A percentile compares a stretch with the other conserved stretches of the same genome.
Conservation (phyloP, 306 rosid genomes). For the Dalbergia cochinchinensis region DNA sequence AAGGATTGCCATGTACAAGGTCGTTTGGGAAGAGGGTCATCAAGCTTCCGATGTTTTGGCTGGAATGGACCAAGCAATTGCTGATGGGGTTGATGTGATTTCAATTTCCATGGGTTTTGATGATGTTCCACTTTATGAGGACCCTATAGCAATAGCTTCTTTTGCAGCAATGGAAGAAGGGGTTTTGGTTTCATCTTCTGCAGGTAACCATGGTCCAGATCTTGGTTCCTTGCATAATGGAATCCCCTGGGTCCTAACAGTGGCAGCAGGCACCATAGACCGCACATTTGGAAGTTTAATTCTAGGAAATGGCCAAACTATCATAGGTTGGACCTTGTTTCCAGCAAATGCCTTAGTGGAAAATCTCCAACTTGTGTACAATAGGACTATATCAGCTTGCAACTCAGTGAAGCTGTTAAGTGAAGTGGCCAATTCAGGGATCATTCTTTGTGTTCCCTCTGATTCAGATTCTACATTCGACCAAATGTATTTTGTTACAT, state of each 20-base stretch:
- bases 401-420: constrained; percentile 31
- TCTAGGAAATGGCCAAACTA: constrained; percentile 45
- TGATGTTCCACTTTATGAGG: constrained; percentile 34
- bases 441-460: constrained; percentile 46
- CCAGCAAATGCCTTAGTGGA: constrained; percentile 37
- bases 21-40: constrained; percentile 28
- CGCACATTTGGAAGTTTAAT: constrained; percentile 39
- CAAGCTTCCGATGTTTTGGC: constrained; percentile 41
- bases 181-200: constrained; percentile 42
- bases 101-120: constrained; percentile 43
- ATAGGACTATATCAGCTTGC: constrained; percentile 43
- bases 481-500: not conserved
- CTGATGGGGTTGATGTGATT: constrained; percentile 53
- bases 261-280: constrained; percentile 41
- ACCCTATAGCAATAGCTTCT: constrained; percentile 45
- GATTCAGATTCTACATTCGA: not conserved
- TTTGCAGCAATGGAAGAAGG: constrained; percentile 54
- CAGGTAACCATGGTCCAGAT: constrained; percentile 12
- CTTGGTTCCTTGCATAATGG: constrained; percentile 38
- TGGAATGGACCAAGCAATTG: constrained; percentile 45
- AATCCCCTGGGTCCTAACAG: constrained; percentile 43
- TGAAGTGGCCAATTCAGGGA: not conserved
- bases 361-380: constrained; percentile 40
- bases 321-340: constrained; percentile 50
- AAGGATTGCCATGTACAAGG: constrained; percentile 41